Conservation (phyloP, 257 asterid genomes). For the Echium plantagineum region DNA sequence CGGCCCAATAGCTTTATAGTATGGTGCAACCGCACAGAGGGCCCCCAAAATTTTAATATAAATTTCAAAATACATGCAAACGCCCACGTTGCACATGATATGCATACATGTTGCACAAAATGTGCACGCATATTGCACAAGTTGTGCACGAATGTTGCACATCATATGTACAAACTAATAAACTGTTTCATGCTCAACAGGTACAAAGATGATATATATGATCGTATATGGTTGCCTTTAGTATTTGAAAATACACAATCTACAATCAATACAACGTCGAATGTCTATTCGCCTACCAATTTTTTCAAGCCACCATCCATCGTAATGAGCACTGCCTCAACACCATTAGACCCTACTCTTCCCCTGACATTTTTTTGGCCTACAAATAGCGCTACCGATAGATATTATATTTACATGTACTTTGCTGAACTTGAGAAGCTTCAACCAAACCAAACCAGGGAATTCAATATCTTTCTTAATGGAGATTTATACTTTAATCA, state of each 20-base stretch:
- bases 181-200: neutral
- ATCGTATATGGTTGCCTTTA: conserved; percentile 16
- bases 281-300: neutral
- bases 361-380: neutral
- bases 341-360: neutral
- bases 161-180: no score
- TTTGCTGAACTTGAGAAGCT: conserved; percentile 12
- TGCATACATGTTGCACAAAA: no score
- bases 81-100: no score
- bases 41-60: no score
- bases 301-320: neutral
- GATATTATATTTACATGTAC: conserved; percentile 6
- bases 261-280: neutral
- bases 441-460: conserved; percentile 5
- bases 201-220: conserved; percentile 14
- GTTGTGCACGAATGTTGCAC: no score
- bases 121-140: no score
- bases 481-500: neutral
- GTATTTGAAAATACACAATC: neutral
- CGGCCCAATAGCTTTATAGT: no score
- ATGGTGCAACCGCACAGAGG: no score
- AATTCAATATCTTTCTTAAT: conserved; percentile 9
- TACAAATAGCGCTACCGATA: neutral
- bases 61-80: no score
- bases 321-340: conserved; percentile 13